Evolutionary conservation across 345 rosid genomes (phyloP).

Genomic region (Anacardium occidentale): DNA sequence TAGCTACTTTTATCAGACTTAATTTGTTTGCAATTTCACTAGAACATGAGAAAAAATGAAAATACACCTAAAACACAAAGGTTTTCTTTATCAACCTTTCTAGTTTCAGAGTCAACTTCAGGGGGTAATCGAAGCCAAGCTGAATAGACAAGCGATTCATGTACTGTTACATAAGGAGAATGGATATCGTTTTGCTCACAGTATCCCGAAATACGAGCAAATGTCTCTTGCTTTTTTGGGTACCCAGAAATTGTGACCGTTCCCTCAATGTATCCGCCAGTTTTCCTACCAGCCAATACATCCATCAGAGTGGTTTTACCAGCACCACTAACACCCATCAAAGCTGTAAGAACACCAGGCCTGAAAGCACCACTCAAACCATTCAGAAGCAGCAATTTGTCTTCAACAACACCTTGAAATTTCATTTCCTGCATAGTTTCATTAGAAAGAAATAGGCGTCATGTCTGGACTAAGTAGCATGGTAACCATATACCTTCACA

Average conservation of each 20-base stretch:
- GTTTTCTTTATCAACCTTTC: constrained; percentile 34
- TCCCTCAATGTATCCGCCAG: constrained; percentile 54
- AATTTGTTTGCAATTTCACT: constrained; percentile 40
- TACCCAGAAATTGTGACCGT: constrained; percentile 47
- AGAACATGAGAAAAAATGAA: constrained; percentile 43
- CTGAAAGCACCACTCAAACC: constrained; percentile 53
- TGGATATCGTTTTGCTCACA: constrained; percentile 66
- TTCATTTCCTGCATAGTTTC: constrained; percentile 49
- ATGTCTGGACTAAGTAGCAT: background rate
- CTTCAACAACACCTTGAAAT: constrained; percentile 36
- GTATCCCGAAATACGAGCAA: constrained; percentile 54
- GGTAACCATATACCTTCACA: background rate
- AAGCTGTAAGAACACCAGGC: constrained; percentile 59
- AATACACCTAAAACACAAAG: constrained; percentile 41
- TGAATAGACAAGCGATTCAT: constrained; percentile 51
- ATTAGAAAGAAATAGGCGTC: background rate
- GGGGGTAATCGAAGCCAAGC: constrained; percentile 56
- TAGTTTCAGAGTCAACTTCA: constrained; percentile 32
- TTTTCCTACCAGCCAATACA: constrained; percentile 58
- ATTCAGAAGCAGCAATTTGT: constrained; percentile 46
- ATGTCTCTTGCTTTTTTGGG: constrained; percentile 57
- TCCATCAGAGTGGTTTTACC: constrained; percentile 65
- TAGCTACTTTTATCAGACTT: constrained; percentile 29
- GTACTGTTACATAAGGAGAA: constrained; percentile 52
- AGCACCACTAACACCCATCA: constrained; percentile 60